Evolutionary conservation across 768 basidiomycete genomes (phyloP).

Genomic region (Roridomyces roridus): DNA sequence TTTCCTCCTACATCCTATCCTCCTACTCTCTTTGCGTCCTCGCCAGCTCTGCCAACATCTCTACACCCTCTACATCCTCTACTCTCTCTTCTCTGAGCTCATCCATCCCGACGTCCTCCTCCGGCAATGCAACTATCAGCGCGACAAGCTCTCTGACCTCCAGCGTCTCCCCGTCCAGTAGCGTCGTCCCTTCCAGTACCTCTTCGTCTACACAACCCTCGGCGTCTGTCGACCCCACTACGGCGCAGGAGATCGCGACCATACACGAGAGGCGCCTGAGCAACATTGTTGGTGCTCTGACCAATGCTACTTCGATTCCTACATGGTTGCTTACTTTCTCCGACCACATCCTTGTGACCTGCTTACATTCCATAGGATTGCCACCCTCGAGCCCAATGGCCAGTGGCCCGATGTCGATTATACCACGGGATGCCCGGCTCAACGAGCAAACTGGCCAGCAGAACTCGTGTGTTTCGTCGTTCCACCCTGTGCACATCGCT

Average conservation of each 20-base stretch:
- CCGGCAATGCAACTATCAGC: not conserved
- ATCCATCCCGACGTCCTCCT: not conserved
- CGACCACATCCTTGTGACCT: not conserved
- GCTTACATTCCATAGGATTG: constrained; percentile 42
- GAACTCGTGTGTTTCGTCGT: constrained; percentile 30
- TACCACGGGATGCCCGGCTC: constrained; percentile 64
- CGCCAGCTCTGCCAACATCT: not conserved
- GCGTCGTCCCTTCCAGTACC: not conserved
- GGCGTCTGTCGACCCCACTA: constrained; percentile 20
- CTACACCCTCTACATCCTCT: not conserved
- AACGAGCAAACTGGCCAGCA: constrained; percentile 75
- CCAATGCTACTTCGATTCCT: constrained; percentile 40
- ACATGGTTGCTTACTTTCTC: constrained; percentile 38
- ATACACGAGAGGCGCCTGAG: constrained; percentile 45
- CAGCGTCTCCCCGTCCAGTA: not conserved
- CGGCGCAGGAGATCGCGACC: constrained; percentile 36
- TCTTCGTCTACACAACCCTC: constrained; percentile 2
- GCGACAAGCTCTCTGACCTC: not conserved
- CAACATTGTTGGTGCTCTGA: constrained; percentile 47
- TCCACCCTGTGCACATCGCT: not conserved
- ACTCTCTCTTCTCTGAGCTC: not conserved
- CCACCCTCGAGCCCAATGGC: constrained; percentile 52
- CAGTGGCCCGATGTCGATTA: constrained; percentile 72
- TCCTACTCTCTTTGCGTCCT: not conserved
- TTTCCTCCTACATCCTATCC: constrained; percentile 6